Conservation (phyloP, 2,329 filamentous ascomycete species). For the Aureobasidium sp. region DNA sequence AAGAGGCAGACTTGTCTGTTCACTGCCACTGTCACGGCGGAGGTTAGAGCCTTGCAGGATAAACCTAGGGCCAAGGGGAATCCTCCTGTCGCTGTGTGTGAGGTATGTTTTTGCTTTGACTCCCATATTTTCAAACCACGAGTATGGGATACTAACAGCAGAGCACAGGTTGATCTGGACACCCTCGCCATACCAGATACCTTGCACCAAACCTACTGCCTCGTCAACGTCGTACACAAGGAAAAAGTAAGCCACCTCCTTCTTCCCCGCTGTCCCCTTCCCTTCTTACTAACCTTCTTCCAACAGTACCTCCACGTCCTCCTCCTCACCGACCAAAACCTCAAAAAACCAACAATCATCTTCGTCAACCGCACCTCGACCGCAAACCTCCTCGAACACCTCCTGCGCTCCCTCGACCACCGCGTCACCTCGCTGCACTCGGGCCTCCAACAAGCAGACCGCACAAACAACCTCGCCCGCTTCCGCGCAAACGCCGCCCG, state of each 20-base stretch:
- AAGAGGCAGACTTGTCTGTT: constrained; percentile 91
- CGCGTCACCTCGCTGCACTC: constrained; percentile 88
- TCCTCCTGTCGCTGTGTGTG: constrained; percentile 76
- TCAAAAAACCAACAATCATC: constrained; percentile 71
- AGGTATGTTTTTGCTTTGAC: constrained; percentile 32
- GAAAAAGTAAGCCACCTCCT: constrained; percentile 44
- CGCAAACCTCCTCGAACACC: constrained; percentile 79
- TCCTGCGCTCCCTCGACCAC: constrained; percentile 77
- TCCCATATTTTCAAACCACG: too few species aligned
- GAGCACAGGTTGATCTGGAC: constrained; percentile 51
- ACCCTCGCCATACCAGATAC: constrained; percentile 68
- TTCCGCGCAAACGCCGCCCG: constrained; percentile 85
- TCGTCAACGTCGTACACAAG: constrained; percentile 83
- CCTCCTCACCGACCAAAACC: constrained; percentile 67
- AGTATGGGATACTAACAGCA: background rate
- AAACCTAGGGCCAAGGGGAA: constrained; percentile 61
- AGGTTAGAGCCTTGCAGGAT: constrained; percentile 78
- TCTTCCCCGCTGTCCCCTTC: background rate
- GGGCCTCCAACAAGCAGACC: constrained; percentile 71
- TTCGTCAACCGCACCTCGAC: constrained; percentile 91
- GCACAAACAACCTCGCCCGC: constrained; percentile 77
- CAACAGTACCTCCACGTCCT: constrained; percentile 74
- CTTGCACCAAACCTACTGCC: constrained; percentile 74
- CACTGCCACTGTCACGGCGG: constrained; percentile 88
- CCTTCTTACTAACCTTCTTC: background rate